Percentiles rank a stretch among this genome's conserved stretches.
phyloP scores from a whole-genome alignment of 768 basidiomycete species.

The Suillus discolor region DNA sequence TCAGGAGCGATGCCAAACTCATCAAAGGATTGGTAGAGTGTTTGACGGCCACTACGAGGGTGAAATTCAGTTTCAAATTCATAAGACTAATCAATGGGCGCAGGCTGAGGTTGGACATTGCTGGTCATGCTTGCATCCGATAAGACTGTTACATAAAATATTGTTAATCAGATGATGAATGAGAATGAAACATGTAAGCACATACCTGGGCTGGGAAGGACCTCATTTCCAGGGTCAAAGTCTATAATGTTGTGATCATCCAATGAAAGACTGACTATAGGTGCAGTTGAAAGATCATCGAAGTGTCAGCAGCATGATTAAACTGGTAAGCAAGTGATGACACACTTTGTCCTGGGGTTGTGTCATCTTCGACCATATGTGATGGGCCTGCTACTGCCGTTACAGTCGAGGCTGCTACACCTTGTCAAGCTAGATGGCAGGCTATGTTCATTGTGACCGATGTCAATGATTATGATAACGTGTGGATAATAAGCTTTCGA shows the following conservation, averaged over 20 bases:
- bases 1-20: constrained; percentile 12
- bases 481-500: too few species aligned
- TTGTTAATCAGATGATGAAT: neutral
- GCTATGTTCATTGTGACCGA: too few species aligned
- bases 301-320: too few species aligned
- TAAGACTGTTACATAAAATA: neutral
- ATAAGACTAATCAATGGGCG: too few species aligned
- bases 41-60: constrained; percentile 16
- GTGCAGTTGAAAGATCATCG: neutral
- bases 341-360: neutral
- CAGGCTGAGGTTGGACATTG: neutral
- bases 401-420: neutral
- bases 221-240: neutral
- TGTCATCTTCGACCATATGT: neutral
- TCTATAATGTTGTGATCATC: neutral
- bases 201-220: neutral
- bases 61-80: constrained; percentile 32
- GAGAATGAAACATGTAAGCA: neutral
- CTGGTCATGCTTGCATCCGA: neutral
- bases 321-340: neutral
- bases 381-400: neutral
- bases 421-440: neutral
- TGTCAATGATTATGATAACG: too few species aligned
- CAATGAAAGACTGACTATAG: neutral
- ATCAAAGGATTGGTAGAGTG: constrained; percentile 15